Percentiles rank a stretch among this genome's conserved stretches.
phyloP scores from a whole-genome alignment of 345 rosid species.

The Salix purpurea region DNA sequence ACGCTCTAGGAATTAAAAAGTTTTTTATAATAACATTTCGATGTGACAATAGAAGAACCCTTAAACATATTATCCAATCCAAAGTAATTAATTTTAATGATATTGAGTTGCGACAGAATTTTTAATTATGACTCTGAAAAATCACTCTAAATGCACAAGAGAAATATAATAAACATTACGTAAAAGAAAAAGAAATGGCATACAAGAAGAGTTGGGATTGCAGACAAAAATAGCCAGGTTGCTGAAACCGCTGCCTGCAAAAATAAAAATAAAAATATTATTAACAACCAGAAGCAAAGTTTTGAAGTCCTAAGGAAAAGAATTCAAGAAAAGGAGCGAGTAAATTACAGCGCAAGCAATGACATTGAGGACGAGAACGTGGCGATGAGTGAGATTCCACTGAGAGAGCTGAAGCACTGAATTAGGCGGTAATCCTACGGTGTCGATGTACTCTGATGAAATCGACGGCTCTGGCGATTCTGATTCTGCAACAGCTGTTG shows the following conservation, averaged over 20 bases:
- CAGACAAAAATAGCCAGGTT: conserved; percentile 77
- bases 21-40: neutral
- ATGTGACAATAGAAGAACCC: no score
- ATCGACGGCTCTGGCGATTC: conserved; percentile 27
- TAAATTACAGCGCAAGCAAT: conserved; percentile 58
- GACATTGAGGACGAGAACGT: conserved; percentile 54
- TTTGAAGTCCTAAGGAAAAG: neutral
- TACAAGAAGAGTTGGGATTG: conserved; percentile 85
- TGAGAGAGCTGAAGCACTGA: conserved; percentile 44
- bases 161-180: no score
- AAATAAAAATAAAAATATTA: neutral
- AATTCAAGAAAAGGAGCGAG: neutral
- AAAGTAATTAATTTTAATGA: no score
- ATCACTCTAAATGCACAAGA: no score
- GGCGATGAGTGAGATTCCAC: conserved; percentile 65
- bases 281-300: neutral
- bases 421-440: conserved; percentile 48
- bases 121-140: no score
- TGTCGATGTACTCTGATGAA: conserved; percentile 37
- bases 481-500: conserved; percentile 8
- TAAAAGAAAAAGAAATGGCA: neutral
- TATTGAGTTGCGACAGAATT: no score
- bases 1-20: neutral
- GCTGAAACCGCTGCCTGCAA: conserved; percentile 75
- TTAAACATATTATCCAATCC: no score